phyloP scores from a whole-genome alignment of 2,329 filamentous ascomycete species.

The Eurotiales sp. region DNA sequence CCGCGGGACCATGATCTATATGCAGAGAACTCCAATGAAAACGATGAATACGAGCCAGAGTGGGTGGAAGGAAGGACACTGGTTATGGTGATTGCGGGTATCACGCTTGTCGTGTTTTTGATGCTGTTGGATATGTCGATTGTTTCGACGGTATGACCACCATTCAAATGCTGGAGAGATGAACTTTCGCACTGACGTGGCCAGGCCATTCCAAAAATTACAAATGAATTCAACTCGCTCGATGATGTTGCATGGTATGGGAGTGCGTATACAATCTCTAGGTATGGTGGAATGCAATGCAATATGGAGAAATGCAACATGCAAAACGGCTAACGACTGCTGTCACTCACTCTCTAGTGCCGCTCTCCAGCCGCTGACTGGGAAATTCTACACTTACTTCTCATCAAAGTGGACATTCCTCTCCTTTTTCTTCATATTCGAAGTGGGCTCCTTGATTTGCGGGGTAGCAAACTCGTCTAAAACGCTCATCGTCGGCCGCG shows the following conservation, averaged over 20 bases:
- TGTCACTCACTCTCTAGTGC: constrained; percentile 32
- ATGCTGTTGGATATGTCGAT: constrained; percentile 53
- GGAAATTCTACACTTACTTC: constrained; percentile 49
- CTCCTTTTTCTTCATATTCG: constrained; percentile 21
- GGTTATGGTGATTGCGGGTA: constrained; percentile 24
- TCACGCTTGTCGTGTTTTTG: constrained; percentile 46
- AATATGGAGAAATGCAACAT: not conserved
- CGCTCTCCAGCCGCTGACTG: constrained; percentile 51
- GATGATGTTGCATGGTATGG: constrained; percentile 36
- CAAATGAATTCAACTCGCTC: constrained; percentile 35
- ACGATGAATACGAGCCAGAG: not conserved
- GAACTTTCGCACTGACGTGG: not conserved
- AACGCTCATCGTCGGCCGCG: constrained; percentile 21
- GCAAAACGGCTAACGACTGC: constrained; percentile 14
- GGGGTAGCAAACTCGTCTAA: constrained; percentile 20
- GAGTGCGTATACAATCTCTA: constrained; percentile 39
- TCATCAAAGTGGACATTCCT: constrained; percentile 29
- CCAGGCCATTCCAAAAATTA: constrained; percentile 48
- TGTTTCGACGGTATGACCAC: constrained; percentile 44
- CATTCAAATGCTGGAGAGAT: not conserved
- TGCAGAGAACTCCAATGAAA: not conserved
- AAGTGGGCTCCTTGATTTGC: constrained; percentile 23
- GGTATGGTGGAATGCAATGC: constrained; percentile 20
- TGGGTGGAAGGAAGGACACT: not conserved
- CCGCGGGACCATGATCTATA: no score